phyloP scores from a whole-genome alignment of 108 stramenopile genomes.

The Poteriospumella lacustris region DNA sequence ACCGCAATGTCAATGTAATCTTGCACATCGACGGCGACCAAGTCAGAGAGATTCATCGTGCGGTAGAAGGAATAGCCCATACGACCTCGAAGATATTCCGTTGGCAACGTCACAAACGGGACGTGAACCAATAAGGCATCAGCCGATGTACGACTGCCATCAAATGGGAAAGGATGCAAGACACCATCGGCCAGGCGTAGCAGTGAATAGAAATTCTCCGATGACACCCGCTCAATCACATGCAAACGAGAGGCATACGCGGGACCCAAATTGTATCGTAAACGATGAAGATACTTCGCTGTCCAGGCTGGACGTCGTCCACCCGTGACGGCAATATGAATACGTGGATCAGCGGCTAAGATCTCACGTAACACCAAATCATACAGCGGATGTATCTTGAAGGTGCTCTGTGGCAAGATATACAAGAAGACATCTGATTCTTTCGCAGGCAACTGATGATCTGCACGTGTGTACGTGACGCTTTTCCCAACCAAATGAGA shows the following conservation, averaged over 20 bases:
- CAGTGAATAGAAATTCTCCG: constrained; percentile 31
- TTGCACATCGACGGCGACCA: constrained; percentile 5
- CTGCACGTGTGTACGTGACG: background rate
- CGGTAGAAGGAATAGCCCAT: constrained; percentile 53
- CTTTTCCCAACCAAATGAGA: background rate
- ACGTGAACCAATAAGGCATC: constrained; percentile 57
- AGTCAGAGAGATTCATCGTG: constrained; percentile 36
- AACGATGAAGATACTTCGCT: constrained; percentile 25
- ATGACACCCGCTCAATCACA: constrained; percentile 26
- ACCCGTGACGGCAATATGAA: constrained; percentile 51
- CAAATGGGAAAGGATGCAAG: constrained; percentile 71
- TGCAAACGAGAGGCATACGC: constrained; percentile 34
- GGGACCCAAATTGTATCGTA: constrained; percentile 42
- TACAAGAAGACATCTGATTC: constrained; percentile 33
- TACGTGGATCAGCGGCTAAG: constrained; percentile 40
- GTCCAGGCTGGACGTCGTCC: constrained; percentile 49
- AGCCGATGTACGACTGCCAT: constrained; percentile 60
- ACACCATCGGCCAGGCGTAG: constrained; percentile 53
- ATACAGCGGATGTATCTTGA: constrained; percentile 64
- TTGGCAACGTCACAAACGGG: constrained; percentile 59
- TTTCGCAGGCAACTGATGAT: background rate
- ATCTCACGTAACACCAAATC: constrained; percentile 55
- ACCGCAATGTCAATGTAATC: constrained; percentile 35
- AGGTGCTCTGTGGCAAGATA: constrained; percentile 59
- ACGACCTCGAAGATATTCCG: constrained; percentile 56